Base-by-base conservation (phyloP, 2,329 filamentous ascomycete species). In the Phialemoniopsis sp. region DNA sequence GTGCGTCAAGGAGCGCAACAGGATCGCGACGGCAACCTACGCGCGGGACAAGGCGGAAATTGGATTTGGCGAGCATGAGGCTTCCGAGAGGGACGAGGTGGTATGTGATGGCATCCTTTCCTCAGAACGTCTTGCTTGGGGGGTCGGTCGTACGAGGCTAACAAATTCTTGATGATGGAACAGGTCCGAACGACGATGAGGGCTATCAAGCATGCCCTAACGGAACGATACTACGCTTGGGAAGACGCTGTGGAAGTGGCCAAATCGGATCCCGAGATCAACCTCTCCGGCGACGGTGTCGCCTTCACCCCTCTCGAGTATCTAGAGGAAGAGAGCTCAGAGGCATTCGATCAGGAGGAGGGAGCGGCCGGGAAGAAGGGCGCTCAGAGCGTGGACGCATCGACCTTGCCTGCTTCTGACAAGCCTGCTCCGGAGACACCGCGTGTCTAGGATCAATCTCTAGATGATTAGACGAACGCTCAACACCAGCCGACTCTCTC, bases 181-280 rank as follows among this genome's bases (percentile, higher is more conserved):
- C 55, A 95, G 88, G 77, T 95, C 43, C 73, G 73, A 51, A 68
- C 71, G 58, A 96, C 91, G 17, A 88, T 91, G 78, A 78, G 80
- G 55, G 73, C 76, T 34, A 95, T 97, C 63, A 89, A 88, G 67
- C 85, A 93, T 50, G 78, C 83, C 36, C 69, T 97, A 55, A 91
- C 87, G 29, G 90, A 96, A 66, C 78, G 91, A 54, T 93, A 80
- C 68, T 91, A 95, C 65, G 78, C 87, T 9, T 97, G 89, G 85
- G 76, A 87, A 55, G 86, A 89, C 56, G 88, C 88, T 16, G 67
- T 78, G 36, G 65, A 74, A 43, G 65, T 87, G 46, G 87, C 84
- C 7, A 70, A 75, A 64, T 56, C 65, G 8, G 87, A 91, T 56
- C 72, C 75, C 5, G 82, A 87, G 58, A 71, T 89, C 51, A 67